Percentiles rank a stretch among this genome's conserved stretches.
Conservation (phyloP, 1,284 basidiomycete species). For the Ustilago vetiveriae region DNA sequence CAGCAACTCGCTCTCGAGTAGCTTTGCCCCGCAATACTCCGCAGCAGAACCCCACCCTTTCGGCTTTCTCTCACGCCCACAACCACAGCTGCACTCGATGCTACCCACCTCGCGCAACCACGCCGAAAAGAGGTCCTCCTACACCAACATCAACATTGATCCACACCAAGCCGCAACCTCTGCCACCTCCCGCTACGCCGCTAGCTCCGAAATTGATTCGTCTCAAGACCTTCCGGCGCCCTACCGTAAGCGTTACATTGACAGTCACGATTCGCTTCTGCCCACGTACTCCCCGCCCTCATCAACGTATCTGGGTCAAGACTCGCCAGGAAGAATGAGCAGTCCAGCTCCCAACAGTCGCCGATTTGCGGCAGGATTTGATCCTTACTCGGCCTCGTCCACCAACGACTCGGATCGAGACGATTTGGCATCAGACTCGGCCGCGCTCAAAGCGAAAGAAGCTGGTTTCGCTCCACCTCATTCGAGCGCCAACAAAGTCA, state of each 20-base stretch:
- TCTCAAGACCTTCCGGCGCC: slow-evolving; percentile 21
- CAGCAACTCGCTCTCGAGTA: too few relatives aligned
- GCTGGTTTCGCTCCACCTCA: slow-evolving; percentile 30
- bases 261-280: slow-evolving; percentile 36
- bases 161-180: slow-evolving; percentile 7
- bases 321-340: slow-evolving; percentile 28
- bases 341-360: slow-evolving; percentile 23
- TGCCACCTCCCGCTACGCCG: slow-evolving; percentile 6
- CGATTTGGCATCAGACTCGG: slow-evolving; percentile 19
- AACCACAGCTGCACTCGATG: slow-evolving; percentile 27
- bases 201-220: slow-evolving; percentile 14
- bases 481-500: slow-evolving; percentile 12
- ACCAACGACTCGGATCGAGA: background rate
- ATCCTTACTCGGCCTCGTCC: slow-evolving; percentile 24
- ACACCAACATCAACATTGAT: slow-evolving; percentile 27
- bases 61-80: background rate
- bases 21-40: too few relatives aligned
- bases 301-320: slow-evolving; percentile 12
- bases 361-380: slow-evolving; percentile 48
- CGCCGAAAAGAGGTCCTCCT: slow-evolving; percentile 38
- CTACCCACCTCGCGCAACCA: slow-evolving; percentile 37
- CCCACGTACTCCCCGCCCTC: slow-evolving; percentile 40
- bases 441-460: slow-evolving; percentile 38
- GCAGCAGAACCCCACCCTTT: background rate
- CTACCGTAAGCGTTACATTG: slow-evolving; percentile 46